Percentiles rank a stretch among this genome's conserved stretches.
Conservation (phyloP, 1,284 basidiomycete species). For the Coniophora puteana region DNA sequence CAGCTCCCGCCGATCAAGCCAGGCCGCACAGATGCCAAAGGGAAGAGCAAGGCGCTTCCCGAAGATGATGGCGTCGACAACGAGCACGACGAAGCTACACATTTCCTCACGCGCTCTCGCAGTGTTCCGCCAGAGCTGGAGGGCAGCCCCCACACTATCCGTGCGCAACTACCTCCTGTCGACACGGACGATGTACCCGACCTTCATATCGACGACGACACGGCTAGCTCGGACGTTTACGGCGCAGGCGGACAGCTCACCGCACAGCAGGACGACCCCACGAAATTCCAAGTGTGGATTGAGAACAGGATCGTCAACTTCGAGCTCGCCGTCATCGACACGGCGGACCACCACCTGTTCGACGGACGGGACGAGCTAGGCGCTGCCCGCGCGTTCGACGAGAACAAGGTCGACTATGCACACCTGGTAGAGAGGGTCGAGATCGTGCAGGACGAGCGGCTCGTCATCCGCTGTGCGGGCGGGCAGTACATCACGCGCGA, state of each 20-base stretch:
- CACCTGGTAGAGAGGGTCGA: slow-evolving; percentile 43
- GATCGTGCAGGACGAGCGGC: slow-evolving; percentile 49
- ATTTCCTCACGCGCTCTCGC: slow-evolving; percentile 37
- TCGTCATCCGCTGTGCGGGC: slow-evolving; percentile 65
- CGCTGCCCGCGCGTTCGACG: slow-evolving; percentile 48
- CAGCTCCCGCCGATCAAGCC: slow-evolving; percentile 25
- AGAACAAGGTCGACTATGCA: slow-evolving; percentile 51
- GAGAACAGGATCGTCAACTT: slow-evolving; percentile 55
- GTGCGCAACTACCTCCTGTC: slow-evolving; percentile 28
- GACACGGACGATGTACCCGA: slow-evolving; percentile 25
- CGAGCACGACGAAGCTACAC: slow-evolving; percentile 23
- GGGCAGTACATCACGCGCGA: slow-evolving; percentile 62
- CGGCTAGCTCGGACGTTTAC: slow-evolving; percentile 24
- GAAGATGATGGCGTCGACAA: slow-evolving; percentile 11
- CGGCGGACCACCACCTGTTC: slow-evolving; percentile 25
- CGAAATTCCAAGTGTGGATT: slow-evolving; percentile 51
- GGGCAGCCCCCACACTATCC: slow-evolving; percentile 33
- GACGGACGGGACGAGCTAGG: slow-evolving; percentile 45
- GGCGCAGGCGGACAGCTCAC: slow-evolving; percentile 51
- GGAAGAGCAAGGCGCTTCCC: slow-evolving; percentile 7
- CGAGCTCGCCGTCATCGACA: slow-evolving; percentile 53
- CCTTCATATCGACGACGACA: slow-evolving; percentile 1
- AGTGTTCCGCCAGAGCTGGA: slow-evolving; percentile 55
- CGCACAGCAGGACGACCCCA: slow-evolving; percentile 46
- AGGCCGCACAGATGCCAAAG: slow-evolving; percentile 9